These are phyloP conservation scores for Moniliella sp. DNA, from an alignment of 1,284 basidiomycete genomes.

Conservation along the genomic window DNA sequence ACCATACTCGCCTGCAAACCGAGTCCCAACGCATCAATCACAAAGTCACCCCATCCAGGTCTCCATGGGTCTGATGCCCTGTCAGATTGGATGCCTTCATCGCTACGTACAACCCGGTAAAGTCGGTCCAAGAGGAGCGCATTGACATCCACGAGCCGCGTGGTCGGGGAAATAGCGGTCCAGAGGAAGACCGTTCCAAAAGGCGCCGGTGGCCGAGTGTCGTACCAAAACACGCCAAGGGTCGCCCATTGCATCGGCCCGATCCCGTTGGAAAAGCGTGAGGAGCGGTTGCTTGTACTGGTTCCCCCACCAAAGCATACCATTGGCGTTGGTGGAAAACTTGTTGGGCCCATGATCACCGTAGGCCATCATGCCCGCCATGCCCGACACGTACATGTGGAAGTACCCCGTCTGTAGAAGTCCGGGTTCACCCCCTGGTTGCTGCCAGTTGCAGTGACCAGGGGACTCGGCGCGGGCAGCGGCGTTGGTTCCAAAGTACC, in stretches of 20 bases:
- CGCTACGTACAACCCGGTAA: constrained; percentile 57
- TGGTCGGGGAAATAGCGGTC: constrained; percentile 69
- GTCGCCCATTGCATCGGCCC: constrained; percentile 58
- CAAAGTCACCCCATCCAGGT: constrained; percentile 82
- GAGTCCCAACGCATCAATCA: constrained; percentile 79
- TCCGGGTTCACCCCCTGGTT: constrained; percentile 42
- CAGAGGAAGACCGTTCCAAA: constrained; percentile 64
- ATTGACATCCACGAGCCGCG: constrained; percentile 72
- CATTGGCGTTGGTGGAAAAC: constrained; percentile 42
- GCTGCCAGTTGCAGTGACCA: constrained; percentile 65
- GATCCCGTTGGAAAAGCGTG: constrained; percentile 77
- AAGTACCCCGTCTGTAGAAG: constrained; percentile 56
- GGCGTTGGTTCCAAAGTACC: constrained; percentile 50
- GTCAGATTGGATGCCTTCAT: constrained; percentile 62
- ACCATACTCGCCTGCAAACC: constrained; percentile 88
- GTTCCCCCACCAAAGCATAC: constrained; percentile 18
- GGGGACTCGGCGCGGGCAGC: constrained; percentile 66
- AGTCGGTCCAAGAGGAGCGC: constrained; percentile 71
- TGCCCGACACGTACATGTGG: constrained; percentile 73
- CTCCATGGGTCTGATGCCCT: constrained; percentile 64
- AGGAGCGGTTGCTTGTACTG: constrained; percentile 42
- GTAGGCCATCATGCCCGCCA: constrained; percentile 69
- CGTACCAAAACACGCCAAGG: constrained; percentile 97
- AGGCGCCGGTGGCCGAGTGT: constrained; percentile 66
- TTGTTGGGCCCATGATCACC: constrained; percentile 92